Percentiles rank a stretch among this genome's conserved stretches.
Evolutionary conservation across 163 green algal genomes (phyloP).

Genomic region (Chlorella variabilis): DNA sequence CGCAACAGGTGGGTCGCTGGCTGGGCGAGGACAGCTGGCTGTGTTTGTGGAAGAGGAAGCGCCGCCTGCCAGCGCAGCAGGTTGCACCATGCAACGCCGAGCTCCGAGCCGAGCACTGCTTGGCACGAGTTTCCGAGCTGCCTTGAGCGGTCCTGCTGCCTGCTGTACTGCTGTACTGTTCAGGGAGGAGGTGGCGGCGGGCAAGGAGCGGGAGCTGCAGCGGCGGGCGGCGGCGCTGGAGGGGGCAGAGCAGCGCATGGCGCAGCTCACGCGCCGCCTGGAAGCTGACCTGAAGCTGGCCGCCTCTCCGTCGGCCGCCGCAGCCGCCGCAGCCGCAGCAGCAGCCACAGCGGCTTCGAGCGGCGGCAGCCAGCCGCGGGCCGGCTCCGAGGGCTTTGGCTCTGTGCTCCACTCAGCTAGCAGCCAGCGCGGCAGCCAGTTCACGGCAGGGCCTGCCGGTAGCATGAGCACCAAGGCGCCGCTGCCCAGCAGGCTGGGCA

Average conservation of each 20-base stretch:
- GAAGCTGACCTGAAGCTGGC: constrained; percentile 29
- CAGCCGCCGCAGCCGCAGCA: background rate
- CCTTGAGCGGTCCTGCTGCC: too few species aligned
- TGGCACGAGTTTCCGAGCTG: too few species aligned
- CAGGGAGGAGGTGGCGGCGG: constrained; percentile 29
- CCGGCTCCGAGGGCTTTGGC: background rate
- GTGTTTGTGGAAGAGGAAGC: background rate
- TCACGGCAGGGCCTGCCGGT: background rate
- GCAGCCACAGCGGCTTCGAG: background rate
- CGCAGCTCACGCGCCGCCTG: constrained; percentile 31
- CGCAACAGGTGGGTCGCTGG: constrained; percentile 17
- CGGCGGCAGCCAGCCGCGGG: background rate
- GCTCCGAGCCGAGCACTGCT: too few species aligned
- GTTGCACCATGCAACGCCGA: too few species aligned
- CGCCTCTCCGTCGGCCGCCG: background rate
- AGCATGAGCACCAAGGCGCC: background rate
- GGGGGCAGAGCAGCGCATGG: constrained; percentile 27
- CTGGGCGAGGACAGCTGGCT: background rate
- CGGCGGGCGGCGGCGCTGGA: constrained; percentile 23
- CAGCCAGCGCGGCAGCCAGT: background rate
- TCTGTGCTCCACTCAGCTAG: background rate
- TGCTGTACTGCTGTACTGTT: too few species aligned
- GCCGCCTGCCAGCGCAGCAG: background rate
- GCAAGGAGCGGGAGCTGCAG: constrained; percentile 33
- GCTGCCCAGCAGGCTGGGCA: constrained; percentile 2